These are phyloP conservation scores for Peziza echinospora DNA, from an alignment of 495 filamentous ascomycete species.

Conservation along the genomic window DNA sequence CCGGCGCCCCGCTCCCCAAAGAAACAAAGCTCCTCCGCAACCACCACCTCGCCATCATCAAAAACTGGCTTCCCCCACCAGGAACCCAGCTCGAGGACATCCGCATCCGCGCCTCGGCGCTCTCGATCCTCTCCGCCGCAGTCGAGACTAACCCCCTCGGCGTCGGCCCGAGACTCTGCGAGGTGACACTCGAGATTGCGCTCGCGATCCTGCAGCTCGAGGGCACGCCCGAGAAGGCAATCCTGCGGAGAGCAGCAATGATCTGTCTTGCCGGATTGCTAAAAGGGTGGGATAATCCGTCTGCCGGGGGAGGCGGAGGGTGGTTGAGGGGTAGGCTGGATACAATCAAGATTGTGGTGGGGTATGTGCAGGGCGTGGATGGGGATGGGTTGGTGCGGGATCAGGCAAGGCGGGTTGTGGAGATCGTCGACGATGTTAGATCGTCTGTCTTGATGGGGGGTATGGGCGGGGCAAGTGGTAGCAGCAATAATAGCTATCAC, in stretches of 20 bases:
- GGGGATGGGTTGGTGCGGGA: slow-evolving; percentile 50
- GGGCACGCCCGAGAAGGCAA: slow-evolving; percentile 37
- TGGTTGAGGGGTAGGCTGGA: slow-evolving; percentile 36
- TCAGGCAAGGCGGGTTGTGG: slow-evolving; percentile 47
- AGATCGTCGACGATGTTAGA: slow-evolving; percentile 38
- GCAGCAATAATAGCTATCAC: no score
- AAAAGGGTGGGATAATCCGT: slow-evolving; percentile 37
- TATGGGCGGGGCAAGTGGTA: not conserved
- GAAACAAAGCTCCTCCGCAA: slow-evolving; percentile 1
- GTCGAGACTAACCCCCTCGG: slow-evolving; percentile 45
- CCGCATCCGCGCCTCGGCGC: slow-evolving; percentile 51
- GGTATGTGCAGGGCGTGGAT: slow-evolving; percentile 45
- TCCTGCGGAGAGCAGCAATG: slow-evolving; percentile 51
- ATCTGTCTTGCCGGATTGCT: slow-evolving; percentile 46
- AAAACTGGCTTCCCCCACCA: slow-evolving; percentile 33
- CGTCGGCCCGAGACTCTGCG: slow-evolving; percentile 32
- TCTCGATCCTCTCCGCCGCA: slow-evolving; percentile 45
- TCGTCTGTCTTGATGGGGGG: not conserved
- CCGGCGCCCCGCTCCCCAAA: slow-evolving; percentile 30
- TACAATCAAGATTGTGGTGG: slow-evolving; percentile 39
- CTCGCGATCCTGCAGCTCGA: slow-evolving; percentile 47
- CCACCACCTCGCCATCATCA: slow-evolving; percentile 35
- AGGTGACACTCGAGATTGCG: slow-evolving; percentile 42
- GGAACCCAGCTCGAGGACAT: slow-evolving; percentile 52
- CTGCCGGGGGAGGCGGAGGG: no score